Conservation (phyloP, 139 green algal genomes). For the Volvox africanus region DNA sequence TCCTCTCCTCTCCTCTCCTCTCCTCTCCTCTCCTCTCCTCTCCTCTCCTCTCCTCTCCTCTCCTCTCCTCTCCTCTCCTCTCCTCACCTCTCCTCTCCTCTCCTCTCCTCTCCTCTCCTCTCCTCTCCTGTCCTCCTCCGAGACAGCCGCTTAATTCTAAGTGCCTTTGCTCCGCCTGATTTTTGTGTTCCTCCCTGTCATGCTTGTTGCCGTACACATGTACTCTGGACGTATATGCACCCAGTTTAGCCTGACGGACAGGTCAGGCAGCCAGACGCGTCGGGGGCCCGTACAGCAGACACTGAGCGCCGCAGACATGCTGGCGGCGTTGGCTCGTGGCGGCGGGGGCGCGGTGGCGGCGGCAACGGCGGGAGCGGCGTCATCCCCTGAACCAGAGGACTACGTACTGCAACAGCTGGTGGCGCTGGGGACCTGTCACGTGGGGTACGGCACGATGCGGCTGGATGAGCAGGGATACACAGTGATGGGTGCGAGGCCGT, state of each 20-base stretch:
- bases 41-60: too few species aligned
- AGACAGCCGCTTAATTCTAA: too few species aligned
- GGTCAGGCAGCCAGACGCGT: neutral
- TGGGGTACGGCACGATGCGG: slow-evolving; percentile 63
- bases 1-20: too few species aligned
- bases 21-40: too few species aligned
- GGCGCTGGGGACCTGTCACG: slow-evolving; percentile 64
- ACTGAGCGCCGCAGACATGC: neutral
- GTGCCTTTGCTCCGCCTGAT: too few species aligned
- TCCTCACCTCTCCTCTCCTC: too few species aligned
- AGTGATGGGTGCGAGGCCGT: slow-evolving; percentile 74
- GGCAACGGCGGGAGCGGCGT: neutral
- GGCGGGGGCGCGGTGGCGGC: neutral
- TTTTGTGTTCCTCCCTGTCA: too few species aligned
- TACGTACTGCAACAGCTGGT: slow-evolving; percentile 60
- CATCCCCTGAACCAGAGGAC: neutral
- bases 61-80: too few species aligned
- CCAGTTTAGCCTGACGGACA: slow-evolving; percentile 18
- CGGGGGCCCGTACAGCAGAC: neutral
- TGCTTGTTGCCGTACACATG: neutral
- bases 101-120: too few species aligned
- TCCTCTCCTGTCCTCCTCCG: too few species aligned
- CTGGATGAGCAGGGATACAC: slow-evolving; percentile 57
- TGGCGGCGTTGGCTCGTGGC: neutral
- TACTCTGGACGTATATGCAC: neutral